phyloP scores from a whole-genome alignment of 2,329 filamentous ascomycete species.

The Onygenales sp. region DNA sequence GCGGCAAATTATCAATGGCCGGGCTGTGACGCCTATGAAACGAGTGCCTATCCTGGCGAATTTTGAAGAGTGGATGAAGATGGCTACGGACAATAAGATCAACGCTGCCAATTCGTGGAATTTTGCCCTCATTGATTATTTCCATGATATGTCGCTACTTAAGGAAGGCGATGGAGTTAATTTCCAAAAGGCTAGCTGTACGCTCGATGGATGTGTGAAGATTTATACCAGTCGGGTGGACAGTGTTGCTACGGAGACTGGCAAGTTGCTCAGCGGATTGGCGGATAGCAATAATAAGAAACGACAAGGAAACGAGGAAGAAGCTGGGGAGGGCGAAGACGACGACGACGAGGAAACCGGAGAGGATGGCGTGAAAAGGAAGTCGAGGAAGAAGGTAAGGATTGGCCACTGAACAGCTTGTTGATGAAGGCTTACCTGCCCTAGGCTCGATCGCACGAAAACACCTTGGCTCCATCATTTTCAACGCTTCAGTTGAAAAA shows the following conservation, averaged over 20 bases:
- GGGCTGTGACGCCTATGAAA: conserved; percentile 87
- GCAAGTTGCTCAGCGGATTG: conserved; percentile 84
- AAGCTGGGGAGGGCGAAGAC: conserved; percentile 54
- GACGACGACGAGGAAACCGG: conserved; percentile 47
- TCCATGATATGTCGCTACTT: conserved; percentile 95
- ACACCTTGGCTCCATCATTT: conserved; percentile 86
- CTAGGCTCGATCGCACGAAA: conserved; percentile 72
- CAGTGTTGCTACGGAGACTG: conserved; percentile 94
- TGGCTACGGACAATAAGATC: conserved; percentile 99
- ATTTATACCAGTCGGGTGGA: conserved; percentile 98
- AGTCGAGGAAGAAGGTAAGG: conserved; percentile 60
- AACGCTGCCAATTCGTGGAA: conserved; percentile 98
- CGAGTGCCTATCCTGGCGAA: conserved; percentile 91
- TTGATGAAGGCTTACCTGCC: conserved; percentile 10
- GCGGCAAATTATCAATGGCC: conserved; percentile 52
- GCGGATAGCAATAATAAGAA: conserved; percentile 68
- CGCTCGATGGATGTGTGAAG: conserved; percentile 94
- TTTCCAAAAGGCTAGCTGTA: conserved; percentile 97
- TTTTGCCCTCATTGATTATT: conserved; percentile 99
- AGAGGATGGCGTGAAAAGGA: conserved; percentile 40
- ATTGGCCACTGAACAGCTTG: background rate
- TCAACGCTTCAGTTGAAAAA: conserved; percentile 87
- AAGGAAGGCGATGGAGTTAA: conserved; percentile 97
- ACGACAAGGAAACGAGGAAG: conserved; percentile 51
- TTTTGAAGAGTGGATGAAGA: conserved; percentile 99